Evolutionary conservation across 1,284 basidiomycete genomes (phyloP).

Genomic region (Trametes polyzona): DNA sequence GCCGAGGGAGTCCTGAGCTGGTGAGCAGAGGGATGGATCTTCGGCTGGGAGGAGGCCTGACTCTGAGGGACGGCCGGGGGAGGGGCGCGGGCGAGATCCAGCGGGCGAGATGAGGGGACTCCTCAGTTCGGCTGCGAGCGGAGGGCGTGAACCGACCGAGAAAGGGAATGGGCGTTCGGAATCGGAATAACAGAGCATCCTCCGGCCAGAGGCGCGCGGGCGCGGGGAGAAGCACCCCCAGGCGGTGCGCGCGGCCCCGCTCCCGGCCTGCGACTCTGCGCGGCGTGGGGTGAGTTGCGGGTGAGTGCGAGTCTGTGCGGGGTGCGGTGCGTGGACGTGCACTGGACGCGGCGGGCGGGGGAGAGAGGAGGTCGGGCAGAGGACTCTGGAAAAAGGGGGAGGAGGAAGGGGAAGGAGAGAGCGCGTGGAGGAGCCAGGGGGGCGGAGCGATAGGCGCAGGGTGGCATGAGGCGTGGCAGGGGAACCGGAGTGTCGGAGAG

Average conservation of each 20-base stretch:
- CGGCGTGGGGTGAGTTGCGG: background rate
- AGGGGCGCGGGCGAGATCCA: slow-evolving; percentile 29
- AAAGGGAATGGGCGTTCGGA: slow-evolving; percentile 14
- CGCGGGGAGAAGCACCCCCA: background rate
- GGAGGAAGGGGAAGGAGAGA: slow-evolving; percentile 9
- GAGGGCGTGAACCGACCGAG: slow-evolving; percentile 17
- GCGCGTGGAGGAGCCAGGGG: slow-evolving; percentile 12
- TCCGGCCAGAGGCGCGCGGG: slow-evolving; percentile 11
- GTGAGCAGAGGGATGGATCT: too few species aligned
- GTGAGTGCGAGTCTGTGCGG: background rate
- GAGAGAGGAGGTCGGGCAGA: background rate
- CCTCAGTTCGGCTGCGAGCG: slow-evolving; percentile 32
- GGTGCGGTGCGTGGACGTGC: background rate
- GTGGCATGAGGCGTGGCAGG: slow-evolving; percentile 23
- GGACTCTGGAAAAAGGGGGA: background rate
- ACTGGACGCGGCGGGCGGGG: background rate
- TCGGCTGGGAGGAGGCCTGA: slow-evolving; percentile 30
- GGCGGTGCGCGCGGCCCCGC: background rate
- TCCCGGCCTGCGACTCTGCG: too few species aligned
- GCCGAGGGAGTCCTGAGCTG: slow-evolving; percentile 29
- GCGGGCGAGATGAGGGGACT: slow-evolving; percentile 30
- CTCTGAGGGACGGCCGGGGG: too few species aligned
- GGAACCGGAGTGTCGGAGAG: slow-evolving; percentile 14
- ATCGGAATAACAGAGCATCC: slow-evolving; percentile 20
- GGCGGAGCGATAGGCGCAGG: slow-evolving; percentile 18